Percentiles rank a stretch among this genome's conserved stretches.
Evolutionary conservation across 2,329 filamentous ascomycete species (phyloP).

Genomic region (Nemania bipapillata): DNA sequence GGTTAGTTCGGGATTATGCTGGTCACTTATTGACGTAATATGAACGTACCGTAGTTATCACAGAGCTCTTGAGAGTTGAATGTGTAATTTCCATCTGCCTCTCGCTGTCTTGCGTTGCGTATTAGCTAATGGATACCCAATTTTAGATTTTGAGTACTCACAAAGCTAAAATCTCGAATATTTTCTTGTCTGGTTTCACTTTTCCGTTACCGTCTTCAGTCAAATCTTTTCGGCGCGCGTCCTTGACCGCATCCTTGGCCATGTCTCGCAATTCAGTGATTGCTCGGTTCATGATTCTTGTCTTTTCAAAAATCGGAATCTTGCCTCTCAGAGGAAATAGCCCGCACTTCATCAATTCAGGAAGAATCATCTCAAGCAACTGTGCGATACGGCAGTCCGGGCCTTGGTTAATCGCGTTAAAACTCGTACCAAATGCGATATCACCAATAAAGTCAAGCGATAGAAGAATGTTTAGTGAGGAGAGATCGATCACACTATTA

Average conservation of each 20-base stretch:
- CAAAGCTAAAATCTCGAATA: conserved; percentile 35
- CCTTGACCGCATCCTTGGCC: conserved; percentile 33
- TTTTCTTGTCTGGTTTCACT: conserved; percentile 33
- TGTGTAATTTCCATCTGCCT: conserved; percentile 35
- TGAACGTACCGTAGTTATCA: conserved; percentile 34
- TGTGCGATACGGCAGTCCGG: conserved; percentile 33
- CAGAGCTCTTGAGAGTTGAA: conserved; percentile 35
- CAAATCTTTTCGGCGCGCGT: conserved; percentile 18
- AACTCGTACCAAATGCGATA: conserved; percentile 35
- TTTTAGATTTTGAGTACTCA: conserved; percentile 6
- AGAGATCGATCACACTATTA: conserved; percentile 22
- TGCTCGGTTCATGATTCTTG: conserved; percentile 32
- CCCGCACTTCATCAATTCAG: conserved; percentile 35
- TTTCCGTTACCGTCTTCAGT: conserved; percentile 19
- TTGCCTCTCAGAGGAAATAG: conserved; percentile 31
- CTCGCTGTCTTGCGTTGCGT: conserved; percentile 22
- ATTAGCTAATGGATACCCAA: not conserved
- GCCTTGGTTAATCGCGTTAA: conserved; percentile 35
- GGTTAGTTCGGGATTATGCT: conserved; percentile 1
- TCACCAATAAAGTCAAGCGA: conserved; percentile 37
- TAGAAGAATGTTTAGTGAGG: conserved; percentile 31
- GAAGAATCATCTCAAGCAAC: conserved; percentile 35
- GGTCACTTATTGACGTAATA: not conserved
- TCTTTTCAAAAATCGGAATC: conserved; percentile 28
- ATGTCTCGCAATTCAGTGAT: conserved; percentile 32